Evolutionary conservation across 73 alveolate species (phyloP).

Genomic region (Paramecium bursaria): DNA sequence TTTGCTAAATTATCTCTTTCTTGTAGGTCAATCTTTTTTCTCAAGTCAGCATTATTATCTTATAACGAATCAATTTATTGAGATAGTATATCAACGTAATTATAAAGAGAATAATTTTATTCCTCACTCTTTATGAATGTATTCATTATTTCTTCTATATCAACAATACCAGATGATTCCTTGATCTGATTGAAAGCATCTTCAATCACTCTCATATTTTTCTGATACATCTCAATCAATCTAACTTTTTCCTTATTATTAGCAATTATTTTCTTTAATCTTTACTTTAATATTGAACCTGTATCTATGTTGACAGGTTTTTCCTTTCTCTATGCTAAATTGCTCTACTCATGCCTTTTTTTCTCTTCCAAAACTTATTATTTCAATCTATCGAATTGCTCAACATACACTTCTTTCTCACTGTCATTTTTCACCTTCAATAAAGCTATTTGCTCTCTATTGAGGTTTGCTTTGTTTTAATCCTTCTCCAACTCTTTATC

Average conservation of each 20-base stretch:
- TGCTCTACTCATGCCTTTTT: conserved; percentile 70
- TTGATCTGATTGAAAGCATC: conserved; percentile 84
- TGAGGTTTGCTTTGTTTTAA: conserved; percentile 72
- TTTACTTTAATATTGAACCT: conserved; percentile 69
- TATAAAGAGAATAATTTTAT: conserved; percentile 82
- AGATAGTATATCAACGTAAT: conserved; percentile 83
- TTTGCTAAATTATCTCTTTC: conserved; percentile 64
- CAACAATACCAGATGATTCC: conserved; percentile 85
- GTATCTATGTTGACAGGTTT: conserved; percentile 75
- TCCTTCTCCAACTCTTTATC: conserved; percentile 73
- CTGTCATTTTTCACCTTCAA: conserved; percentile 83
- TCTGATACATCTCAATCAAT: conserved; percentile 77
- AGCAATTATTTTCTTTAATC: conserved; percentile 74
- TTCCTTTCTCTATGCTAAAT: conserved; percentile 74
- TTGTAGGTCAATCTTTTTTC: conserved; percentile 79
- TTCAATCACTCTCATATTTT: conserved; percentile 83
- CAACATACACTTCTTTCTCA: conserved; percentile 82
- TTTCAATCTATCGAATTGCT: conserved; percentile 74
- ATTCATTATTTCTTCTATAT: conserved; percentile 87
- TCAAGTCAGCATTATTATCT: conserved; percentile 75
- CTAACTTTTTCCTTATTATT: conserved; percentile 88
- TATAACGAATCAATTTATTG: conserved; percentile 82
- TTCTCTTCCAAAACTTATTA: conserved; percentile 82
- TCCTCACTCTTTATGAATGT: conserved; percentile 92
- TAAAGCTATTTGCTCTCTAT: conserved; percentile 75